Conservation (phyloP, 1,139 yeast genomes). For the Yamadazyma trypodendri region DNA sequence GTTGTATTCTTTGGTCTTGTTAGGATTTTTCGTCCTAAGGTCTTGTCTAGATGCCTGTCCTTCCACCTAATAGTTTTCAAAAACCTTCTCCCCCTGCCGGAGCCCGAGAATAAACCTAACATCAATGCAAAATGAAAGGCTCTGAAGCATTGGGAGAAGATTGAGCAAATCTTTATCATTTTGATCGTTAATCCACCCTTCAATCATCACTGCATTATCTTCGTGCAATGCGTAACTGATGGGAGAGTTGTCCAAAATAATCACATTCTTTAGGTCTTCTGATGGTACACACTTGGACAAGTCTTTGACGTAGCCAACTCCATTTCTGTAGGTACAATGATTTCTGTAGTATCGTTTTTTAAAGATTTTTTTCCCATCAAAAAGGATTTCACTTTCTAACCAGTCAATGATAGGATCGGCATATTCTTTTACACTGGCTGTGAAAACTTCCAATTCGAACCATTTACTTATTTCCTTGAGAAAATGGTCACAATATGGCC, state of each 20-base stretch:
- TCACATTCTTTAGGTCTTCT: constrained; percentile 68
- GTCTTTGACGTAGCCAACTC: constrained; percentile 89
- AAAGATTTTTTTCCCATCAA: constrained; percentile 32
- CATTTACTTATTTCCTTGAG: constrained; percentile 75
- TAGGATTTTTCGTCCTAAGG: too few species aligned
- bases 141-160: constrained; percentile 75
- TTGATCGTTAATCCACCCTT: constrained; percentile 97
- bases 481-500: constrained; percentile 89
- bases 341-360: constrained; percentile 69
- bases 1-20: too few species aligned
- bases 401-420: constrained; percentile 97
- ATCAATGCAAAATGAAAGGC: constrained; percentile 78
- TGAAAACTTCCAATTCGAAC: constrained; percentile 87
- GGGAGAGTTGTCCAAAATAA: constrained; percentile 91
- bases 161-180: constrained; percentile 79
- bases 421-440: constrained; percentile 92
- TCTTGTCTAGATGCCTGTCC: too few species aligned
- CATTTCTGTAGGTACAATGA: constrained; percentile 73
- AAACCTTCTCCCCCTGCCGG: constrained; percentile 72
- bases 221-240: constrained; percentile 81
- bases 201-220: constrained; percentile 86
- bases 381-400: constrained; percentile 49
- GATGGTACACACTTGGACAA: constrained; percentile 49
- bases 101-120: constrained; percentile 80
- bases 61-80: constrained; percentile 40